phyloP scores from a whole-genome alignment of 2,329 filamentous ascomycete species.

The Fusarium napiforme region DNA sequence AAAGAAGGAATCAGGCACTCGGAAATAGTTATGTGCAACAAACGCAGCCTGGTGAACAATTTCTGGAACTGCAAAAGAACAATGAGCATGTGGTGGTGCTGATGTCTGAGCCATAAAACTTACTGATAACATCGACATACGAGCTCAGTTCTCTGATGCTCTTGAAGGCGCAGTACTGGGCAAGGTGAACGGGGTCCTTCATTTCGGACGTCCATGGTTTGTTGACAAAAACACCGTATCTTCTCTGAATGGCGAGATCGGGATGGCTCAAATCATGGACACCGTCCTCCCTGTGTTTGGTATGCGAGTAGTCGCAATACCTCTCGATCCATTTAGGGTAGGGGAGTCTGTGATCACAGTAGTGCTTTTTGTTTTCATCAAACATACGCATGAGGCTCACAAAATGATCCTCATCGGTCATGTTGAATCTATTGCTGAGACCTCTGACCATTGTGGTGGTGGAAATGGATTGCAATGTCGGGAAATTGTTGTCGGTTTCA shows the following conservation, averaged over 20 bases:
- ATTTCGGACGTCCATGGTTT: too few relatives aligned
- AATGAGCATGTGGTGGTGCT: too few relatives aligned
- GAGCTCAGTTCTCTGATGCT: background rate
- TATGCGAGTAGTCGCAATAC: background rate
- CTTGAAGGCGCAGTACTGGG: background rate
- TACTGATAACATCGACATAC: background rate
- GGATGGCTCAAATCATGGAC: background rate
- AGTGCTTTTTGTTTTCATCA: background rate
- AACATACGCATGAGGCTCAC: background rate
- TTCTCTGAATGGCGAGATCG: background rate
- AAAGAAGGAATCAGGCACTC: background rate
- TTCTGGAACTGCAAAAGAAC: background rate
- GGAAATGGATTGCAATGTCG: too few relatives aligned
- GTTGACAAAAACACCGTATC: too few relatives aligned
- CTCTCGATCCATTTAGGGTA: background rate
- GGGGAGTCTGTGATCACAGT: accelerated
- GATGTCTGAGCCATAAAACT: background rate
- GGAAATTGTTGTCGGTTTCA: too few relatives aligned
- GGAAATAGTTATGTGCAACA: accelerated
- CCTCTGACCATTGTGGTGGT: background rate
- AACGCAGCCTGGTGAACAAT: background rate
- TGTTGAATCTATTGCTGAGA: too few relatives aligned
- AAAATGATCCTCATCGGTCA: background rate
- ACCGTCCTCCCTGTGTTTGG: background rate
- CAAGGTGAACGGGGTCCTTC: too few relatives aligned